These are phyloP conservation scores for Phaffia tasmanica DNA, from an alignment of 768 basidiomycete genomes.

Conservation along the genomic window DNA sequence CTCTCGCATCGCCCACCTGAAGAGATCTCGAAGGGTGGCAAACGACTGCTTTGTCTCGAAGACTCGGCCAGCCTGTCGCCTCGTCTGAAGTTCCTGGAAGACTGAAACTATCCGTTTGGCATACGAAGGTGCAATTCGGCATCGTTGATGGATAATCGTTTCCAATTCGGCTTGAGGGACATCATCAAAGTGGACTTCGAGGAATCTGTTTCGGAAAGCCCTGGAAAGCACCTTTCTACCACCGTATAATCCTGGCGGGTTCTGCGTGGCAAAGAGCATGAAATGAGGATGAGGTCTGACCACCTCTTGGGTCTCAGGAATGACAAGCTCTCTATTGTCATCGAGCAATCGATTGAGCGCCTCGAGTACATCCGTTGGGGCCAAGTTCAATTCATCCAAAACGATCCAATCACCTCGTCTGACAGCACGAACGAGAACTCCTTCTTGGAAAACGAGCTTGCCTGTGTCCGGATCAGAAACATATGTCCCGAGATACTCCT, in stretches of 20 bases:
- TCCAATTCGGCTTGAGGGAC: constrained; percentile 89
- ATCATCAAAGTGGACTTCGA: constrained; percentile 95
- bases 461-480: constrained; percentile 83
- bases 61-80: constrained; percentile 76
- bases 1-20: constrained; percentile 89
- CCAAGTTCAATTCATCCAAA: constrained; percentile 90
- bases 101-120: constrained; percentile 80
- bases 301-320: constrained; percentile 92
- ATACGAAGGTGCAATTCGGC: constrained; percentile 86
- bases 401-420: constrained; percentile 94
- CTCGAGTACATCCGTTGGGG: constrained; percentile 94
- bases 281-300: constrained; percentile 87
- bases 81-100: constrained; percentile 84
- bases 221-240: constrained; percentile 89
- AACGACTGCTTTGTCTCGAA: constrained; percentile 98
- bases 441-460: constrained; percentile 90
- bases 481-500: constrained; percentile 95
- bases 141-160: constrained; percentile 82
- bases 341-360: constrained; percentile 92
- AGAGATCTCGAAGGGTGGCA: constrained; percentile 89
- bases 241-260: constrained; percentile 89
- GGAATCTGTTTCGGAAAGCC: constrained; percentile 91
- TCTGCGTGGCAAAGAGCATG: constrained; percentile 97
- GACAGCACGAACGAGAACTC: constrained; percentile 80
- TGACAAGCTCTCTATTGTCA: constrained; percentile 89